phyloP scores from a whole-genome alignment of 2,329 filamentous ascomycete species.

The Pezicula rhizophila region DNA sequence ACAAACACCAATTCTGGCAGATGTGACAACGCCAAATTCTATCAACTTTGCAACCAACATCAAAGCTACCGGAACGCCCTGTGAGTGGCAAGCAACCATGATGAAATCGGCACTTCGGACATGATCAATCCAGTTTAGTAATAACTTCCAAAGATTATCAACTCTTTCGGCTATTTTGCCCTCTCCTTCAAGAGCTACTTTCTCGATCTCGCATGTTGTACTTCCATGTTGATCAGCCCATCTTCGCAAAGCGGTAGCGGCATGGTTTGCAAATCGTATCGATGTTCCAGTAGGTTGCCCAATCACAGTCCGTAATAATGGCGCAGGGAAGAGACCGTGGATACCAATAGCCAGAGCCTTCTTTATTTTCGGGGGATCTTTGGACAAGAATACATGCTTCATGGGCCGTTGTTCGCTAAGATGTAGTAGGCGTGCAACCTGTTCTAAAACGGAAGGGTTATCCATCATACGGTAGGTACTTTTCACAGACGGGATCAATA shows the following conservation, averaged over 20 bases:
- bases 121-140: slow-evolving; percentile 91
- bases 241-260: slow-evolving; percentile 73
- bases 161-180: slow-evolving; percentile 86
- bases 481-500: slow-evolving; percentile 64
- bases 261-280: slow-evolving; percentile 83
- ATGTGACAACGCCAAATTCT: slow-evolving; percentile 76
- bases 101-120: slow-evolving; percentile 85
- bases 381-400: slow-evolving; percentile 67
- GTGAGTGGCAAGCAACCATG: slow-evolving; percentile 87
- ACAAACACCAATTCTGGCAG: slow-evolving; percentile 76
- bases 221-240: slow-evolving; percentile 75
- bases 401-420: slow-evolving; percentile 49
- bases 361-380: slow-evolving; percentile 65
- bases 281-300: slow-evolving; percentile 95
- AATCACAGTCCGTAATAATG: slow-evolving; percentile 80
- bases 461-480: slow-evolving; percentile 63
- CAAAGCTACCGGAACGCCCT: slow-evolving; percentile 88
- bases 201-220: slow-evolving; percentile 76
- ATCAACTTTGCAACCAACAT: slow-evolving; percentile 93
- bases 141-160: slow-evolving; percentile 86
- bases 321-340: slow-evolving; percentile 87
- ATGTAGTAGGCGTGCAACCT: slow-evolving; percentile 54
- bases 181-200: slow-evolving; percentile 90
- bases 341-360: slow-evolving; percentile 90
- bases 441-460: slow-evolving; percentile 63